Evolutionary conservation across 768 basidiomycete genomes (phyloP).

Genomic region (Paxillus rubicundulus): DNA sequence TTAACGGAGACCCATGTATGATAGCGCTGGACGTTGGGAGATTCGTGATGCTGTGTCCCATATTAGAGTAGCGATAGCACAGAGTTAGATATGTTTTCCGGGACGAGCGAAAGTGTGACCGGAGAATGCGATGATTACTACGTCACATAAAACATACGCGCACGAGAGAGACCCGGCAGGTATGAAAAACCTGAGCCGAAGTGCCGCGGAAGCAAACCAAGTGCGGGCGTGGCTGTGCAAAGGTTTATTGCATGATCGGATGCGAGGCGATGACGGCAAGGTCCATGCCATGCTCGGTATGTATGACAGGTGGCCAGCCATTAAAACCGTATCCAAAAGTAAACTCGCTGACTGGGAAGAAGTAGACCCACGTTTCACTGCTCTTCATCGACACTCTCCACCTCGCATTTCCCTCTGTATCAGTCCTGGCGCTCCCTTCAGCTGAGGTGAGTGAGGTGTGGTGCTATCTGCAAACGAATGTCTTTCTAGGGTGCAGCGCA

Average conservation of each 20-base stretch:
- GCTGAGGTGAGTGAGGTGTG: not conserved
- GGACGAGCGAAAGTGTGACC: not conserved
- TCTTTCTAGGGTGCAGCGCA: not conserved
- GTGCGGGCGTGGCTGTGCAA: not conserved
- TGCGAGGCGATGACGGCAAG: not conserved
- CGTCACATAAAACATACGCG: not conserved
- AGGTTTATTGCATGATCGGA: not conserved
- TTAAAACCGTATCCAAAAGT: not conserved
- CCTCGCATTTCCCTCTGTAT: too few relatives aligned
- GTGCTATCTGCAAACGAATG: not conserved
- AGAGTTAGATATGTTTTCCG: not conserved
- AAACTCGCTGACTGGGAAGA: not conserved
- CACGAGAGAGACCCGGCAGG: not conserved
- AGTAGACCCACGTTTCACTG: not conserved
- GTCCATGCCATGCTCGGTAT: not conserved
- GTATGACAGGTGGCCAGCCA: not conserved
- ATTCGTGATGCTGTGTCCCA: not conserved
- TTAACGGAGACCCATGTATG: too few relatives aligned
- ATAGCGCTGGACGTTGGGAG: not conserved
- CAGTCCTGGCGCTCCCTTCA: not conserved
- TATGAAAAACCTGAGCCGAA: not conserved
- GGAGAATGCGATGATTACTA: not conserved
- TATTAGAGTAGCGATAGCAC: not conserved
- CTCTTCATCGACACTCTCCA: not conserved
- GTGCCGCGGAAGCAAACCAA: conserved; percentile 5